These are phyloP conservation scores for Berberis thunbergii DNA, from an alignment of 164 flowering plant species.

Conservation along the genomic window DNA sequence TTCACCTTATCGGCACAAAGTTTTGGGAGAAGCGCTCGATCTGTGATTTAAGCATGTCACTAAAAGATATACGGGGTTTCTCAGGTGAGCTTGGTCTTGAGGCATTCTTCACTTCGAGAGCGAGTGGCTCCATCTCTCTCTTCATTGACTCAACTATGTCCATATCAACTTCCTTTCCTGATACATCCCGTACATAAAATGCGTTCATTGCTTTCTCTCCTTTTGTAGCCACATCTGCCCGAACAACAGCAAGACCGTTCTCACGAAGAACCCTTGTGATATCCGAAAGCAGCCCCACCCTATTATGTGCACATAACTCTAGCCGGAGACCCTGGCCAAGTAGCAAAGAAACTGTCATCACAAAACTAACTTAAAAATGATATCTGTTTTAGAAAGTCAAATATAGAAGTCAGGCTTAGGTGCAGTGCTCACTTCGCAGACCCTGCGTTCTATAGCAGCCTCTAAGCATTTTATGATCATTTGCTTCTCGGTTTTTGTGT, in stretches of 20 bases:
- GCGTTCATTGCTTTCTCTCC: slow-evolving; percentile 52
- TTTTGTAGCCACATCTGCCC: slow-evolving; percentile 61
- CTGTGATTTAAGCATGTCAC: slow-evolving; percentile 36
- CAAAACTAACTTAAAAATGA: background rate
- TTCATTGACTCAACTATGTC: slow-evolving; percentile 45
- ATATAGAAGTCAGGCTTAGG: background rate
- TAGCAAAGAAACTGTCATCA: background rate
- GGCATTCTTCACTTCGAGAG: slow-evolving; percentile 29
- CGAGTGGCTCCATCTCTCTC: slow-evolving; percentile 47
- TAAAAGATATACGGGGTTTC: slow-evolving; percentile 32
- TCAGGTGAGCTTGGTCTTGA: slow-evolving; percentile 13
- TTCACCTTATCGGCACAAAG: slow-evolving; percentile 23
- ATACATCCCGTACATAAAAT: slow-evolving; percentile 50
- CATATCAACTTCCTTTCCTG: slow-evolving; percentile 56
- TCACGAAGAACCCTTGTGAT: slow-evolving; percentile 60
- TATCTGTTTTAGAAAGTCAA: background rate
- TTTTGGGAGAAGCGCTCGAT: slow-evolving; percentile 46
- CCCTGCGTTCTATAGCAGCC: slow-evolving; percentile 75
- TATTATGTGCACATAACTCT: slow-evolving; percentile 44
- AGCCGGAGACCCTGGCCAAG: slow-evolving; percentile 46
- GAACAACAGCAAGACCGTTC: slow-evolving; percentile 48
- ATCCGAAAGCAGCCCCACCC: slow-evolving; percentile 64
- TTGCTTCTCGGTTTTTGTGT: slow-evolving; percentile 44
- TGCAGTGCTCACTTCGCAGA: slow-evolving; percentile 40
- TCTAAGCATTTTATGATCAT: slow-evolving; percentile 53